Conservation (phyloP, 2,329 filamentous ascomycete genomes). For the Neurospora sp. region DNA sequence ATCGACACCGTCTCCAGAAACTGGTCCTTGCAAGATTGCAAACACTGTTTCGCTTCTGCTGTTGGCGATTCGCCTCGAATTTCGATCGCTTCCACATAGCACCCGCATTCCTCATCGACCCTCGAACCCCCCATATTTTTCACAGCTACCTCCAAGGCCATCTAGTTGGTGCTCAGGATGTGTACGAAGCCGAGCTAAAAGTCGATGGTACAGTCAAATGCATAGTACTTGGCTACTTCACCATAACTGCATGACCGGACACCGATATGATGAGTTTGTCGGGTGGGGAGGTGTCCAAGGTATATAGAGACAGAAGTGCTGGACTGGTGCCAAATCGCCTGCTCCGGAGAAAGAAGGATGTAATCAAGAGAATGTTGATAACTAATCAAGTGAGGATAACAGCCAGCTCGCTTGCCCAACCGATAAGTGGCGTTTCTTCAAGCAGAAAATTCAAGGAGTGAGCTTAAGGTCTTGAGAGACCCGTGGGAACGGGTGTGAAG, state of each 20-base stretch:
- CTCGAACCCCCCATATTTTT: slow-evolving; percentile 4
- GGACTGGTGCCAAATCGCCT: not conserved
- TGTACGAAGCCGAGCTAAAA: not conserved
- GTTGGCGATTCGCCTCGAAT: slow-evolving; percentile 14
- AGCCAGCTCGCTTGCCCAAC: not conserved
- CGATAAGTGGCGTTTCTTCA: not conserved
- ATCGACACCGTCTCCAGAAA: slow-evolving; percentile 23
- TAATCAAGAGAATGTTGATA: not conserved
- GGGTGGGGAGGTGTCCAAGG: not conserved
- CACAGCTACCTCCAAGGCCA: not conserved
- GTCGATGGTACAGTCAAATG: not conserved
- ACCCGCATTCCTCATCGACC: slow-evolving; percentile 8
- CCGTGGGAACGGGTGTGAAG: slow-evolving; percentile 7
- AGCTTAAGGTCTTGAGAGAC: not conserved
- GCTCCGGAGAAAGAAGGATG: not conserved
- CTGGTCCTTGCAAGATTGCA: slow-evolving; percentile 24
- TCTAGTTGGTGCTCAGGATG: not conserved
- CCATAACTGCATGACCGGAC: not conserved
- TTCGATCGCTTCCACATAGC: slow-evolving; percentile 13
- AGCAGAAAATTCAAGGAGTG: not conserved
- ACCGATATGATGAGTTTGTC: not conserved
- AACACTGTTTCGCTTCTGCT: slow-evolving; percentile 25
- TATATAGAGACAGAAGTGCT: not conserved
- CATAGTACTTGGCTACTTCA: not conserved
- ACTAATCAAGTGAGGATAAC: not conserved